Conservation (phyloP, 2,329 filamentous ascomycete genomes). For the Eutypa lata region DNA sequence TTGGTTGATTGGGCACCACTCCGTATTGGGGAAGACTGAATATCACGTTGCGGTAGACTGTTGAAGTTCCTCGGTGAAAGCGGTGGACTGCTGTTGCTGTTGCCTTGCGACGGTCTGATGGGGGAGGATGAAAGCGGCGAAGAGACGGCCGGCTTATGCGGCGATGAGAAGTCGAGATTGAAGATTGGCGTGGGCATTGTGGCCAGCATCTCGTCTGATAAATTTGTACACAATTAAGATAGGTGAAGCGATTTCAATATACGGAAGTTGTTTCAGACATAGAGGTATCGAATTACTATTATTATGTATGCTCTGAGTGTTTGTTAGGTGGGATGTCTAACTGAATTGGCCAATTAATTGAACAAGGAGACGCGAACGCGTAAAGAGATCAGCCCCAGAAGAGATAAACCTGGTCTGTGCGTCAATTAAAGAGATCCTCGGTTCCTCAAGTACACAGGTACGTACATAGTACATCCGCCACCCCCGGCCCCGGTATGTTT, state of each 20-base stretch:
- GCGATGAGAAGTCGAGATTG: constrained; percentile 36
- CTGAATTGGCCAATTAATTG: neutral
- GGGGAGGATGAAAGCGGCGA: constrained; percentile 61
- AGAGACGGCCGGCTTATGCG: constrained; percentile 43
- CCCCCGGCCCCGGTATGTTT: neutral
- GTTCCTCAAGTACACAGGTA: neutral
- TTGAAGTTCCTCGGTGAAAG: constrained; percentile 43
- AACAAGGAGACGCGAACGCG: constrained; percentile 20
- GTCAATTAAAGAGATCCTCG: neutral
- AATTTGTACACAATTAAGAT: neutral
- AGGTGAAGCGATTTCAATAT: neutral
- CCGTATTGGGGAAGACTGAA: constrained; percentile 34
- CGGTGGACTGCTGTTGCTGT: constrained; percentile 23
- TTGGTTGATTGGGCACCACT: constrained; percentile 15
- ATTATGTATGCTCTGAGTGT: no score
- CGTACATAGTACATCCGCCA: neutral
- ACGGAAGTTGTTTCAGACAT: no score
- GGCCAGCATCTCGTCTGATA: constrained; percentile 28
- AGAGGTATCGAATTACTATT: no score
- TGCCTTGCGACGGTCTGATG: constrained; percentile 49
- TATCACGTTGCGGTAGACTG: constrained; percentile 36
- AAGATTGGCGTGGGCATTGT: constrained; percentile 40
- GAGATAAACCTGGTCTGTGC: neutral
- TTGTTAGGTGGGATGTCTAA: neutral
- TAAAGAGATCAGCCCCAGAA: constrained; percentile 16